Evolutionary conservation across 176 grass and related monocot genomes (phyloP).

Genomic region (Musa troglodytarum): DNA sequence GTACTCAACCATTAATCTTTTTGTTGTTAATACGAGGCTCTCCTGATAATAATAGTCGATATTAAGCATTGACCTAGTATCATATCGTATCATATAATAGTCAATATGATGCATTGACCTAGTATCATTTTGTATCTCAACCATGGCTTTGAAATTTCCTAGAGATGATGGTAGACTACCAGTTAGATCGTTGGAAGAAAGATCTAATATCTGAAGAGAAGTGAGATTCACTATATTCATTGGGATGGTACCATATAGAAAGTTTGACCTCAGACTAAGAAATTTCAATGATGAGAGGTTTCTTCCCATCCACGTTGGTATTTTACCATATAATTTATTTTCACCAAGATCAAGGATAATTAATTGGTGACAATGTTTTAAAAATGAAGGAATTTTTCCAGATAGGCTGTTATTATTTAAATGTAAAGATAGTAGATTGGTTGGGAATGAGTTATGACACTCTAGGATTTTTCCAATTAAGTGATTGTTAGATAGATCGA

Average conservation of each 20-base stretch:
- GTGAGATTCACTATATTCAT: background rate
- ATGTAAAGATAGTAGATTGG: background rate
- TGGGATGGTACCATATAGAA: background rate
- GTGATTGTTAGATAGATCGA: background rate
- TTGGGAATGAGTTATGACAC: background rate
- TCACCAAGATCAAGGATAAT: background rate
- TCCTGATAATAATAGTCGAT: background rate
- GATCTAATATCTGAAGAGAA: slow-evolving; percentile 6
- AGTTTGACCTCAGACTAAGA: slow-evolving; percentile 1
- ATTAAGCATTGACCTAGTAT: background rate
- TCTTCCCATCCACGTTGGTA: slow-evolving; percentile 17
- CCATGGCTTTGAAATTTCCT: background rate
- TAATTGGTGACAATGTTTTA: slow-evolving; percentile 4
- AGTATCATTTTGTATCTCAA: background rate
- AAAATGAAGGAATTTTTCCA: slow-evolving; percentile 7
- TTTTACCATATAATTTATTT: slow-evolving; percentile 20
- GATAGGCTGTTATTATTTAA: slow-evolving; percentile 1
- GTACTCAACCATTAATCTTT: background rate
- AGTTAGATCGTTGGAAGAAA: background rate
- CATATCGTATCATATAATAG: background rate
- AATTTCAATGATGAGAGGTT: slow-evolving; percentile 2
- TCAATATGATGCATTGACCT: rapidly evolving
- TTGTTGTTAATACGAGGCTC: background rate
- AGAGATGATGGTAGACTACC: background rate
- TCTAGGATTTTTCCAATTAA: too few species aligned